A percentile compares a stretch with the other conserved stretches of the same genome.
These are phyloP conservation scores for Colletotrichum caudatum DNA, from an alignment of 2,329 filamentous ascomycete genomes.

Conservation along the genomic window DNA sequence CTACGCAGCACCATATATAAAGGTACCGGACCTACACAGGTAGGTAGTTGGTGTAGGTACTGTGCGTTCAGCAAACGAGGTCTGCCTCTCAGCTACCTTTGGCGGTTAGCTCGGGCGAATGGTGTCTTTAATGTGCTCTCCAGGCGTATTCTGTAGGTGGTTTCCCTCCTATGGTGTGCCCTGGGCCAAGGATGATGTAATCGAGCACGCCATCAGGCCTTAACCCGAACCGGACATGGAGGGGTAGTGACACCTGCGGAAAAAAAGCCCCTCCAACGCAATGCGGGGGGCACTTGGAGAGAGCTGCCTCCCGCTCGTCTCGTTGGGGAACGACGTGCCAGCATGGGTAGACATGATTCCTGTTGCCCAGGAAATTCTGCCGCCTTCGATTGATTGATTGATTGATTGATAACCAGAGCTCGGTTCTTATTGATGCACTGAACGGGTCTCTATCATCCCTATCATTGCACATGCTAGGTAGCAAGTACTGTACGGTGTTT, in stretches of 20 bases:
- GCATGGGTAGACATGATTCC: not conserved
- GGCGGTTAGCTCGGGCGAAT: not conserved
- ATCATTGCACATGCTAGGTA: not conserved
- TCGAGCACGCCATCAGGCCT: constrained; percentile 40
- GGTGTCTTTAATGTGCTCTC: not conserved
- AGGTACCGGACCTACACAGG: no score
- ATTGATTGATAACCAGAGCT: constrained; percentile 5
- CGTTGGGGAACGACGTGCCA: constrained; percentile 10
- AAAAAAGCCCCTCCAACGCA: constrained; percentile 39
- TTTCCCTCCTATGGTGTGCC: constrained; percentile 35
- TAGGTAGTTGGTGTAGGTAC: no score
- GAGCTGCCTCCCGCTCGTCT: not conserved
- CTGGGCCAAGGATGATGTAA: constrained; percentile 41
- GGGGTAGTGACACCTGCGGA: constrained; percentile 35
- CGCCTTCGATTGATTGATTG: constrained; percentile 19
- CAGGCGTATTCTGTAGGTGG: constrained; percentile 1
- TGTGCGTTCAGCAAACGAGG: no score
- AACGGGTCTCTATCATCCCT: not conserved
- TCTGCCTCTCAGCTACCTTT: no score
- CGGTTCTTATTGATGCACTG: not conserved
- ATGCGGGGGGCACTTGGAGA: constrained; percentile 34
- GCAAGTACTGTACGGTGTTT: not conserved
- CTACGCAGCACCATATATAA: no score
- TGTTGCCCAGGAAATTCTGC: constrained; percentile 28
- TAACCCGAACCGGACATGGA: constrained; percentile 31